Evolutionary conservation across 768 basidiomycete genomes (phyloP), one percentile per base, ranked within the genome.

Genomic region (Russula brevipes): DNA sequence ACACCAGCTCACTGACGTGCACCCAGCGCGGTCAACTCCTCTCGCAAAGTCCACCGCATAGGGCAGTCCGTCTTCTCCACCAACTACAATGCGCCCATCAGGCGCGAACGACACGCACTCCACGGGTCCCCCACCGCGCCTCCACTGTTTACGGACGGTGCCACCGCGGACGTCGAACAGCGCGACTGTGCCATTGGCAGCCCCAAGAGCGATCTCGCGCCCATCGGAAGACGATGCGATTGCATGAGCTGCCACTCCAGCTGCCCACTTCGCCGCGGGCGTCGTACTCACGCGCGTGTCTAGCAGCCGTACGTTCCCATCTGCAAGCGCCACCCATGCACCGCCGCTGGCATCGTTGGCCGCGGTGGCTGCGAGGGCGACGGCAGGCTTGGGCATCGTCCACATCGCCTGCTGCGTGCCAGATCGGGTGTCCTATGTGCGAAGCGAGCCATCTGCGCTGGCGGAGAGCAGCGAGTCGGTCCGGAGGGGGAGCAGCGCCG

Each of bases 1-100:
- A 68, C 24, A 68, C 67, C 39, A 68, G 50, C 38, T 68, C 67
- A 14, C 54, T 49, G 36, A 66, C 42, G n/a, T 33, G 51, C 51
- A 41, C 6, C 57, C 49, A 10, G 47, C 52, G 35, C 11, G 19
- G 14, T 41, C 16, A 8, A 49, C 19, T 9, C 45, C 41, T n/a
- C 56, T 54, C 19, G 31, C 19, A n/a, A 66, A 31, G 33, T 52
- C 59, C 38, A 56, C 58, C n/a, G 66, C 51, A 44, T 68, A 61
- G 7, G 67, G 67, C 38, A 68, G 55, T 14, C 67, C 67, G 45
- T 68, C 67, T 42, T 66, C 67, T 4, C 67, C 66, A 6, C 65
- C 67, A 11, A 68, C 51, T 16, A 67, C 52, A 42, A 68, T 46
- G 45, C 57, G 49, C 16, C 57, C 57, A 12, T 44, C 50, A 12